Conservation (phyloP, 495 filamentous ascomycete genomes). For the Aspergillus cristatus region DNA sequence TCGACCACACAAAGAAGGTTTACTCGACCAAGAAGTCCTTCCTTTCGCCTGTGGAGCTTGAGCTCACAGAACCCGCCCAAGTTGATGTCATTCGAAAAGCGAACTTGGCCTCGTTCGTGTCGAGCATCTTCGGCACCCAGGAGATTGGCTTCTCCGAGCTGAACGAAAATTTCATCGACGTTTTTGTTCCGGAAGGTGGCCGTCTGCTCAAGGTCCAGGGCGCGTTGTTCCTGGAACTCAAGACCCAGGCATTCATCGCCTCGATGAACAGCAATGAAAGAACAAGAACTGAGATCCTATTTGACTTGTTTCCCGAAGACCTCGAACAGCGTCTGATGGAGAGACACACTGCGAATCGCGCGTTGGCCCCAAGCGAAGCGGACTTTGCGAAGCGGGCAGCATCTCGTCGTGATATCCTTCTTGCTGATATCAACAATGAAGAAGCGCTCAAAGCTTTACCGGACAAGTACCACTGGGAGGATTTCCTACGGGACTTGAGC, state of each 20-base stretch:
- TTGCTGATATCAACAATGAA: constrained; percentile 50
- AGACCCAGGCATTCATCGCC: constrained; percentile 77
- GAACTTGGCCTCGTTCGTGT: constrained; percentile 79
- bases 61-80: constrained; percentile 57
- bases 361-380: constrained; percentile 61
- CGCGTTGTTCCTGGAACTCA: constrained; percentile 69
- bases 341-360: constrained; percentile 54
- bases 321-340: constrained; percentile 55
- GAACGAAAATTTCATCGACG: constrained; percentile 75
- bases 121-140: constrained; percentile 71
- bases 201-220: constrained; percentile 61
- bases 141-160: constrained; percentile 77
- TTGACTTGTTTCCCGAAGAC: constrained; percentile 62
- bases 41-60: constrained; percentile 61
- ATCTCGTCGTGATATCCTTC: constrained; percentile 58
- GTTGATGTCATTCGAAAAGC: constrained; percentile 73
- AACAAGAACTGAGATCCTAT: constrained; percentile 56
- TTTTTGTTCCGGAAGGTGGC: constrained; percentile 72
- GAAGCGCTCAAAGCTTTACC: constrained; percentile 55
- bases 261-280: constrained; percentile 56
- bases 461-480: constrained; percentile 72
- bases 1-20: constrained; percentile 70
- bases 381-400: constrained; percentile 59
- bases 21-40: constrained; percentile 66
- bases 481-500: constrained; percentile 66